Evolutionary conservation across 2,329 filamentous ascomycete genomes (phyloP).

Genomic region (Fusarium pilosicola): DNA sequence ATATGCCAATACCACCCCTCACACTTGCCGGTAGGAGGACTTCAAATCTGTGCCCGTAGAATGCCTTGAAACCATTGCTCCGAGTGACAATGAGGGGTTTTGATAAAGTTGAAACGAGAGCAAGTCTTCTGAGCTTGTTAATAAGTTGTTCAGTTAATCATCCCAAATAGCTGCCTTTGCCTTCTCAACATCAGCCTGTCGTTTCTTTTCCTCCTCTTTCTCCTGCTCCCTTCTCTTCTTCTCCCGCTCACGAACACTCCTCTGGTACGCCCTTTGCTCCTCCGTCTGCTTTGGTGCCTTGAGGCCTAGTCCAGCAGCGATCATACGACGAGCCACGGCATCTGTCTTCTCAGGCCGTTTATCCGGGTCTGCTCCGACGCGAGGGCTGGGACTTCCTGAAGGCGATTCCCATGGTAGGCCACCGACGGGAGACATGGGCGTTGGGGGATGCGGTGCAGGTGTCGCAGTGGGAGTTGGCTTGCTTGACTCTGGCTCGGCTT

Average conservation of each 20-base stretch:
- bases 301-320: constrained; percentile 87
- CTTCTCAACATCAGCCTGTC: constrained; percentile 73
- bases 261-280: constrained; percentile 89
- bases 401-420: constrained; percentile 34
- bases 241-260: constrained; percentile 84
- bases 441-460: constrained; percentile 69
- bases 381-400: constrained; percentile 16
- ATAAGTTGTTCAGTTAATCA: constrained; percentile 56
- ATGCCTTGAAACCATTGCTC: too few species aligned
- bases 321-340: constrained; percentile 87
- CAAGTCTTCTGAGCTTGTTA: not conserved
- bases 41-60: not conserved
- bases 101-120: not conserved
- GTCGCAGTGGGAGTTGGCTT: constrained; percentile 51
- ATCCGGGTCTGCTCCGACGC: constrained; percentile 16
- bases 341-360: constrained; percentile 89
- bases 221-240: constrained; percentile 79
- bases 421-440: constrained; percentile 66
- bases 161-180: constrained; percentile 92
- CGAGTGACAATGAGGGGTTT: not conserved
- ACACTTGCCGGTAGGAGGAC: not conserved
- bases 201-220: constrained; percentile 69
- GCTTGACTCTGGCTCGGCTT: constrained; percentile 46
- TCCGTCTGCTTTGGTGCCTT: constrained; percentile 83
- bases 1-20: not conserved